Base-by-base conservation (phyloP, 2,329 filamentous ascomycete genomes). In the Talaromyces amestolkiae region DNA sequence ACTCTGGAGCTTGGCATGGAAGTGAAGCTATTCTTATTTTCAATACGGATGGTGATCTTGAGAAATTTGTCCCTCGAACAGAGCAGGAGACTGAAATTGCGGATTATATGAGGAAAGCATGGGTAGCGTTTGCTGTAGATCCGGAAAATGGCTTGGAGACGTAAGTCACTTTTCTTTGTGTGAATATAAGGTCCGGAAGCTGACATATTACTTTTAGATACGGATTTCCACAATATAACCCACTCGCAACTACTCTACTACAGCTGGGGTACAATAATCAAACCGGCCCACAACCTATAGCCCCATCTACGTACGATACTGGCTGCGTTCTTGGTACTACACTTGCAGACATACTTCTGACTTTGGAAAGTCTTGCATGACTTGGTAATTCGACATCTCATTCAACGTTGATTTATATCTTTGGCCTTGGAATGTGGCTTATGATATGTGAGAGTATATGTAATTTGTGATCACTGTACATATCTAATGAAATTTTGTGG, bases 1-100 rank as follows among this genome's bases (percentile, higher is more conserved):
- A 60, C 51, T 64, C 63, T 11, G 63, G 63, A 15, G 56, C 63
- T 9, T 64, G 63, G 63, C 63, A 64, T 35, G 63, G 63, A 3
- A 64, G 56, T 33, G 63, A 64, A 39, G 24, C 60, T 35, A 49
- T 47, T 22, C 33, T 61, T 35, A 61, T 61, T 27, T 61, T 61
- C 15, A 39, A 64, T 27, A 64, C 56, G 13, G 56, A 64, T 59
- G 41, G 39, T 31, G 41, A 33, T 45, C 15, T 64, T 19, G 43
- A 54, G n/a, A 45, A 27, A 33, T 9, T 60, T 19, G 45, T 54
- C 10, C 17, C 15, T 10, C 19, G 63, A n/a, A 64, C 63, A 3
- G 2, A 22, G 37, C 33, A 35, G 7, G 54, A 64, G 45, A 22
- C 4, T 15, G 5, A 24, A 8, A 60, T 64, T 35, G 54, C 63